Evolutionary conservation across 345 rosid species (phyloP), one percentile per base, ranked within the genome.

Genomic region (Orychophragmus violaceus): DNA sequence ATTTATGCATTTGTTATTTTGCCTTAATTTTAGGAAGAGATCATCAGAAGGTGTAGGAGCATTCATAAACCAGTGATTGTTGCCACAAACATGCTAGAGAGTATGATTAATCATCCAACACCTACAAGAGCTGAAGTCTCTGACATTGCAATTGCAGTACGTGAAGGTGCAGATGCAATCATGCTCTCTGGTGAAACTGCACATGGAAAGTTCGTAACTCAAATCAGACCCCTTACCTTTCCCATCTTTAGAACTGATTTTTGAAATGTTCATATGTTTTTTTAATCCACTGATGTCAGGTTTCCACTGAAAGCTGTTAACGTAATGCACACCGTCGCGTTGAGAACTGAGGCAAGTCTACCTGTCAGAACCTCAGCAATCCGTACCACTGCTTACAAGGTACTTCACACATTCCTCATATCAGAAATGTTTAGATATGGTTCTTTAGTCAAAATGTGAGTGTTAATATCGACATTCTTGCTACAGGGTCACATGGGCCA

Each of bases 101-200:
- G 98, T 74, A 93, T 93, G 98, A 90, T 93, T 66, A 77, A 81
- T 69, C 98, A 93, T 80, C 98, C 98, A 39, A 93, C 97, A 12
- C 98, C 98, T 50, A 93, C 98, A 59, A 88, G 98, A 79, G 98
- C 98, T 17, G 98, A 93, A 85, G 98, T 93, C 65, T 85, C 97
- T 22, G 98, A 93, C 68, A 90, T 93, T 42, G 91, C 98, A 46
- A 87, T 93, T 70, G 97, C 98, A 61, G 98, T 93, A 24, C 85
- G 91, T 55, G 97, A 90, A 80, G 96, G 97, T 30, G 86, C 97
- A 61, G 98, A 93, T 78, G 96, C 98, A 50, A 66, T 93, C 80
- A 93, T 93, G 98, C 96, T 93, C 59, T 93, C 98, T 54, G 97
- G 97, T 78, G 98, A 93, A 85, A 93, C 98, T 66, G 98, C 98